Evolutionary conservation across 1,139 yeast species (phyloP).

Genomic region (Blastobotrys capitulatus): DNA sequence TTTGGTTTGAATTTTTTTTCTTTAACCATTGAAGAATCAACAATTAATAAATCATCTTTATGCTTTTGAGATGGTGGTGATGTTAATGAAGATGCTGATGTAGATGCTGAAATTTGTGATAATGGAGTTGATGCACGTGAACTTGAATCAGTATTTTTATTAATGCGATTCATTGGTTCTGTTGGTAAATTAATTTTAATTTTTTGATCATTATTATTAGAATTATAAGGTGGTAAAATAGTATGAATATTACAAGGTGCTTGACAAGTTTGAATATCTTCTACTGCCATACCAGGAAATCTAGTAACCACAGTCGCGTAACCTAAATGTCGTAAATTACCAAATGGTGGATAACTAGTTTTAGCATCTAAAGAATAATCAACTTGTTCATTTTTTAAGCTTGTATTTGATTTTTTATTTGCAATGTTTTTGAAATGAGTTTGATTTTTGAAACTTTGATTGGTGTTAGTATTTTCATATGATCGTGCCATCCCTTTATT

Average conservation of each 20-base stretch:
- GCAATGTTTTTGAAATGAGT: neutral
- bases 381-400: neutral
- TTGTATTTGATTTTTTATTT: neutral
- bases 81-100: neutral
- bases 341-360: slow-evolving; percentile 13
- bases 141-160: neutral
- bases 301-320: slow-evolving; percentile 11
- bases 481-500: slow-evolving; percentile 1
- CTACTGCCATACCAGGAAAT: slow-evolving; percentile 11
- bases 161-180: neutral
- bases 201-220: neutral
- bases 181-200: neutral
- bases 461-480: slow-evolving; percentile 1
- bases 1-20: neutral
- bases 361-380: neutral
- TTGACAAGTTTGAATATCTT: slow-evolving; percentile 7
- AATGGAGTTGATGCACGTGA: neutral
- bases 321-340: slow-evolving; percentile 14
- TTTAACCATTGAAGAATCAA: slow-evolving; percentile 8
- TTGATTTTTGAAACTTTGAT: neutral
- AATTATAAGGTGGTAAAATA: slow-evolving; percentile 10
- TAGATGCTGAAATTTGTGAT: neutral
- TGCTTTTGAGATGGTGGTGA: neutral
- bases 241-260: slow-evolving; percentile 17
- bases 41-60: neutral